A percentile compares a stretch with the other conserved stretches of the same genome.
Conservation (phyloP, 306 rosid species). For the Medicago arabica region DNA sequence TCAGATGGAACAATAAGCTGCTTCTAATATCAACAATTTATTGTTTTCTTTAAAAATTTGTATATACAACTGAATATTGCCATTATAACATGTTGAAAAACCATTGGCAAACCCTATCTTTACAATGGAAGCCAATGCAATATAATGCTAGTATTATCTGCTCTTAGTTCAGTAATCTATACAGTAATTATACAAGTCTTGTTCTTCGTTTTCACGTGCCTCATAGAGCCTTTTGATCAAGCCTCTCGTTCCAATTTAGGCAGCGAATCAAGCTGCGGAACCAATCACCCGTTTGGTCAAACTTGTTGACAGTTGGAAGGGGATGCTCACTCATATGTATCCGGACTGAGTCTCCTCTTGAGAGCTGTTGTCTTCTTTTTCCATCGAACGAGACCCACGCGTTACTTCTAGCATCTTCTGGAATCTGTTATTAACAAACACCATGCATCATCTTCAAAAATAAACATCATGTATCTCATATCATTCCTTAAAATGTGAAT, state of each 20-base stretch:
- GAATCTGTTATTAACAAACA: slow-evolving; percentile 64
- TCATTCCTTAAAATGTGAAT: neutral
- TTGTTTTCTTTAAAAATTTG: slow-evolving; percentile 24
- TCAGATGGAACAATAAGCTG: slow-evolving; percentile 9
- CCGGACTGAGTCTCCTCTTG: slow-evolving; percentile 86
- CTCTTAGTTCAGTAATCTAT: slow-evolving; percentile 53
- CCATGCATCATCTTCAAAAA: neutral
- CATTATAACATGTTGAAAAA: slow-evolving; percentile 38
- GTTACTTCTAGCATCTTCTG: slow-evolving; percentile 89
- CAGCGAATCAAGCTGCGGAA: slow-evolving; percentile 93
- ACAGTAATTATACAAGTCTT: slow-evolving; percentile 56
- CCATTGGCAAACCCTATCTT: slow-evolving; percentile 45
- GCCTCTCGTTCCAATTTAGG: slow-evolving; percentile 97
- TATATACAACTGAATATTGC: slow-evolving; percentile 51
- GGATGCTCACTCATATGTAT: slow-evolving; percentile 94
- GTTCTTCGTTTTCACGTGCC: slow-evolving; percentile 41
- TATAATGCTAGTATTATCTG: slow-evolving; percentile 45
- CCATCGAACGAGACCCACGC: slow-evolving; percentile 99
- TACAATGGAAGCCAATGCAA: slow-evolving; percentile 50
- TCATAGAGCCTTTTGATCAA: slow-evolving; percentile 92
- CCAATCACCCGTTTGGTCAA: slow-evolving; percentile 99
- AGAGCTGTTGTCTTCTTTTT: slow-evolving; percentile 95
- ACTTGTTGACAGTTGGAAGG: slow-evolving; percentile 93
- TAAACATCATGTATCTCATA: no score
- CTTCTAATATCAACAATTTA: slow-evolving; percentile 36